Percentiles rank a stretch among this genome's conserved stretches.
Evolutionary conservation across 106 monocot genomes (phyloP).

Genomic region (Triglochin maritima): DNA sequence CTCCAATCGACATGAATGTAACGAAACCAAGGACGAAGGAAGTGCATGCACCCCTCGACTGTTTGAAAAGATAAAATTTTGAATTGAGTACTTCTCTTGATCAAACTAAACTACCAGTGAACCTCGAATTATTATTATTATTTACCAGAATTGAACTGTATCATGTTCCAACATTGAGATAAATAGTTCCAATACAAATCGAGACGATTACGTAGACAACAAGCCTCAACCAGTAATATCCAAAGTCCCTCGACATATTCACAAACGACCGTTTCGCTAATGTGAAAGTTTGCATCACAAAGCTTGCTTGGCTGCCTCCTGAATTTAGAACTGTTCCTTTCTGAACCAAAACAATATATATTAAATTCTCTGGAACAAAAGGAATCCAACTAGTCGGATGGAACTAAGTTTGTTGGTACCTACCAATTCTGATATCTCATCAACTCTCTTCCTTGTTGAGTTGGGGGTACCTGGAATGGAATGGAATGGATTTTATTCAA

Average conservation of each 20-base stretch:
- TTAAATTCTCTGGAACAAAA: background rate
- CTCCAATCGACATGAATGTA: conserved; percentile 22
- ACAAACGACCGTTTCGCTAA: conserved; percentile 9
- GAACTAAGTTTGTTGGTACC: conserved; percentile 1
- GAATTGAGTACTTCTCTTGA: background rate
- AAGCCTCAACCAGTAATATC: conserved; percentile 14
- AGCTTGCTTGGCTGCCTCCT: conserved; percentile 63
- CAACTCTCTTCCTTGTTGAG: conserved; percentile 50
- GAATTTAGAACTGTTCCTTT: conserved; percentile 85
- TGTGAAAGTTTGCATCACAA: conserved; percentile 2
- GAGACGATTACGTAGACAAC: conserved; percentile 8
- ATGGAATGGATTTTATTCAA: too few species aligned
- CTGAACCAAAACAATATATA: conserved; percentile 20
- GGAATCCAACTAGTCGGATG: background rate
- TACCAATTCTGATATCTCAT: conserved; percentile 60
- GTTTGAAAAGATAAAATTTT: background rate
- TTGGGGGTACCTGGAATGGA: too few species aligned
- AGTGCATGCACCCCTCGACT: conserved; percentile 9
- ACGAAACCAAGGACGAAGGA: conserved; percentile 10
- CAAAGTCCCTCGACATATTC: conserved; percentile 15
- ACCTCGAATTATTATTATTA: background rate
- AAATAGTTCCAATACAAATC: conserved; percentile 12
- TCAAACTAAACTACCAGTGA: background rate
- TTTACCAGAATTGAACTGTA: conserved; percentile 10
- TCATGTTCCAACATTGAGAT: conserved; percentile 1